Evolutionary conservation across 2,329 filamentous ascomycete species (phyloP).

Genomic region (Fusarium fujikuroi): DNA sequence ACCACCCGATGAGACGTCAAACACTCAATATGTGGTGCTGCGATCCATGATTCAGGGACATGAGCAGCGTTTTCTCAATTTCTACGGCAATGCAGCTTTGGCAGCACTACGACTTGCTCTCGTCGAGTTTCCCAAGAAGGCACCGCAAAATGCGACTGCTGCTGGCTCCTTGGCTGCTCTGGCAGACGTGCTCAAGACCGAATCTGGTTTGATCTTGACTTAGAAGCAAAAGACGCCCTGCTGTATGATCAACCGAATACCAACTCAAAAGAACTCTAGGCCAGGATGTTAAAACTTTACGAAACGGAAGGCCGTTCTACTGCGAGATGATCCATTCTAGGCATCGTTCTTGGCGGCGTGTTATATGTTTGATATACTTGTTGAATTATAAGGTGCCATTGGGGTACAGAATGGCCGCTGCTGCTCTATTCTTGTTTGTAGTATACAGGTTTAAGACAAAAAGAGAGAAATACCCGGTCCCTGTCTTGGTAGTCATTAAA

Average conservation of each 20-base stretch:
- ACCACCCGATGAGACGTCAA: slow-evolving; percentile 72
- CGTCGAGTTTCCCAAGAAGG: slow-evolving; percentile 75
- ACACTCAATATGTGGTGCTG: slow-evolving; percentile 77
- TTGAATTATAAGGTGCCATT: slow-evolving; percentile 39
- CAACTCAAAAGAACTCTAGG: background rate
- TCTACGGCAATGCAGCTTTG: slow-evolving; percentile 83
- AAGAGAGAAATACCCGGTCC: slow-evolving; percentile 20
- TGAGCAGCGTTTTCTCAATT: slow-evolving; percentile 78
- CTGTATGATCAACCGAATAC: background rate
- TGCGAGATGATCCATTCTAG: slow-evolving; percentile 6
- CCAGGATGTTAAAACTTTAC: slow-evolving; percentile 23
- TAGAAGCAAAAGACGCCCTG: slow-evolving; percentile 35
- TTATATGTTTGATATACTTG: slow-evolving; percentile 36
- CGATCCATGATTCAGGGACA: slow-evolving; percentile 78
- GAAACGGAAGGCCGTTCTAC: slow-evolving; percentile 8
- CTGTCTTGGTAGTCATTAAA: slow-evolving; percentile 17
- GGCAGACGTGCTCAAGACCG: slow-evolving; percentile 62
- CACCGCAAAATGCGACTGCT: slow-evolving; percentile 59
- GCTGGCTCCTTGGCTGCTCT: slow-evolving; percentile 64
- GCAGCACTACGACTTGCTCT: slow-evolving; percentile 76
- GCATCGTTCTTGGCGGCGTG: slow-evolving; percentile 7
- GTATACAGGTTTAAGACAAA: slow-evolving; percentile 38
- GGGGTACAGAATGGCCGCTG: slow-evolving; percentile 7
- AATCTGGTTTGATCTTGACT: slow-evolving; percentile 60
- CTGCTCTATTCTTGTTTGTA: slow-evolving; percentile 40